phyloP scores from a whole-genome alignment of 2,329 filamentous ascomycete species.

The Fusarium clavum region DNA sequence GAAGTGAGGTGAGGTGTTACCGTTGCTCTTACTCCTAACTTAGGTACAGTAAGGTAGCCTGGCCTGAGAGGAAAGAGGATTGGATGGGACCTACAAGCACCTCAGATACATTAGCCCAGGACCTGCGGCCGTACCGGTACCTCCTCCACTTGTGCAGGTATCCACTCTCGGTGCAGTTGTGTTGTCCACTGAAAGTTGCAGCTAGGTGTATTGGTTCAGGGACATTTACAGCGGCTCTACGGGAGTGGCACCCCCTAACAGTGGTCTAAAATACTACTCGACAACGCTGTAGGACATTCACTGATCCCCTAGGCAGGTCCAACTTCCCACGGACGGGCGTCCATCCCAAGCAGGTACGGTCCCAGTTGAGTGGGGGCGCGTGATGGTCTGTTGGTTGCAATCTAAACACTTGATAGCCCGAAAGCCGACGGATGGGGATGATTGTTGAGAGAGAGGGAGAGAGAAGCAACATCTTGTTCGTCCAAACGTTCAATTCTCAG shows the following conservation, averaged over 20 bases:
- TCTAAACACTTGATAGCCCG: constrained; percentile 25
- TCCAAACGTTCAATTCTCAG: constrained; percentile 7
- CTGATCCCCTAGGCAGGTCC: background rate
- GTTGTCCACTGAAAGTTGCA: background rate
- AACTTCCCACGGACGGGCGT: background rate
- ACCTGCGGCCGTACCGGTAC: constrained; percentile 34
- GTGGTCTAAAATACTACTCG: background rate
- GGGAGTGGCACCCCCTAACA: constrained; percentile 11
- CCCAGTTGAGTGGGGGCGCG: constrained; percentile 1
- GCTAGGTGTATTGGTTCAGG: constrained; percentile 4
- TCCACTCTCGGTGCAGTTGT: background rate
- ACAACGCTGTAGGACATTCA: constrained; percentile 1
- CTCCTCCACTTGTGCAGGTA: constrained; percentile 15
- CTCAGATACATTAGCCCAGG: constrained; percentile 7
- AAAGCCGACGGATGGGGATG: constrained; percentile 6
- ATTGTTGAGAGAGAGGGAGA: constrained; percentile 10
- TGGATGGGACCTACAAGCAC: background rate
- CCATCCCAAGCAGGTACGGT: background rate
- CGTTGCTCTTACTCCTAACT: constrained; percentile 11
- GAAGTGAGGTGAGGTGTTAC: constrained; percentile 44
- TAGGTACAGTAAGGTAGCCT: background rate
- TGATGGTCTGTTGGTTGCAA: constrained; percentile 33
- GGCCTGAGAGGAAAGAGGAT: background rate
- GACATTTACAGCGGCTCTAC: constrained; percentile 5
- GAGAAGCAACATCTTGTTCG: constrained; percentile 5